Evolutionary conservation across 2,329 filamentous ascomycete species (phyloP).

Genomic region (Xylariaceae sp.): DNA sequence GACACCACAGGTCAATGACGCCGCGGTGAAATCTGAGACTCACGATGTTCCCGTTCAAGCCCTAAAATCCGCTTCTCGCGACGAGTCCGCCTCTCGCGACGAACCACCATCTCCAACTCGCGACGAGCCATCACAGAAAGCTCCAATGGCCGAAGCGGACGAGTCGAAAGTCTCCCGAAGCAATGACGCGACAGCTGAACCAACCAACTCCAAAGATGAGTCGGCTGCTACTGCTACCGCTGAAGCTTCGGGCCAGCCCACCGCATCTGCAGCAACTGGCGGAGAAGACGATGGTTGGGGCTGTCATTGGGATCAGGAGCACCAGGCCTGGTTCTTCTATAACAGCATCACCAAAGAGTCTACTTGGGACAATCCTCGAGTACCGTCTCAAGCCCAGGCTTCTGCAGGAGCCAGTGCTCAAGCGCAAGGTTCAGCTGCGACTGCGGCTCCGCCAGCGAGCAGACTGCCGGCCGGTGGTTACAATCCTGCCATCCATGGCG

Average conservation of each 20-base stretch:
- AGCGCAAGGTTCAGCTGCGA: slow-evolving; percentile 25
- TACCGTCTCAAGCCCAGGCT: slow-evolving; percentile 44
- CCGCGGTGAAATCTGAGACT: background rate
- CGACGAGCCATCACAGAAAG: slow-evolving; percentile 6
- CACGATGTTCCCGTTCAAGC: slow-evolving; percentile 5
- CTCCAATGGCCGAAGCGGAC: slow-evolving; percentile 5
- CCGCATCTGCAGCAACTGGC: slow-evolving; percentile 32
- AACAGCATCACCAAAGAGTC: slow-evolving; percentile 70
- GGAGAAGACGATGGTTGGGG: slow-evolving; percentile 74
- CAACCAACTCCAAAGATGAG: slow-evolving; percentile 4
- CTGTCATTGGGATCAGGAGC: slow-evolving; percentile 65
- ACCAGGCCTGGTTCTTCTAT: slow-evolving; percentile 74
- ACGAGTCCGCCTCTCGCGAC: slow-evolving; percentile 4
- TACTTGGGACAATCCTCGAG: slow-evolving; percentile 83
- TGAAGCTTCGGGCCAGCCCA: slow-evolving; percentile 35
- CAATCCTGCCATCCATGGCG: slow-evolving; percentile 91
- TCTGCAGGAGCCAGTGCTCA: slow-evolving; percentile 24
- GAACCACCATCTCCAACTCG: slow-evolving; percentile 1
- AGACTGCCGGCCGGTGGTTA: slow-evolving; percentile 64
- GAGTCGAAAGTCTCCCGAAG: slow-evolving; percentile 22
- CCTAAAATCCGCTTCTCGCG: background rate
- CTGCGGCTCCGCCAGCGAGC: slow-evolving; percentile 34
- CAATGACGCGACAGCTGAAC: slow-evolving; percentile 18
- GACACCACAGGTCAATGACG: background rate
- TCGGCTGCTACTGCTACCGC: slow-evolving; percentile 17